Conservation (phyloP, 176 grass and related monocot species). For the Neostapfia colusana region DNA sequence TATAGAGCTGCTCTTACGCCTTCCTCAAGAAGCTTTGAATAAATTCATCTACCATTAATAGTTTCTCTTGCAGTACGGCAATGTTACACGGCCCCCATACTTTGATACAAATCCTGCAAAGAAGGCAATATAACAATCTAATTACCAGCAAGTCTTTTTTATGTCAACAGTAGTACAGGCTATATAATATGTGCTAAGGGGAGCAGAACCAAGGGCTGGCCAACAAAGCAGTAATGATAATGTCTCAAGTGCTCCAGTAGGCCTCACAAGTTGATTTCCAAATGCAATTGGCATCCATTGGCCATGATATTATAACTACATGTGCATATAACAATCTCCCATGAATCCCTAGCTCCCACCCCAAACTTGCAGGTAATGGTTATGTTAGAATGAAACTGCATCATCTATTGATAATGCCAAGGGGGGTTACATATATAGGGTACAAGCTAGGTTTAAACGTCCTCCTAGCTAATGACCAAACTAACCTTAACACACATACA, state of each 20-base stretch:
- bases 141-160: constrained; percentile 20
- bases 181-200: background rate
- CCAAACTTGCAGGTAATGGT: constrained; percentile 13
- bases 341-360: background rate
- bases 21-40: constrained; percentile 24
- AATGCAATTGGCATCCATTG: background rate
- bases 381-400: too few relatives aligned
- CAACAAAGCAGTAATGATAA: background rate
- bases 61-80: constrained; percentile 31
- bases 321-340: constrained; percentile 6
- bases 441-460: too few relatives aligned
- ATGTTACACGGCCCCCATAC: constrained; percentile 13
- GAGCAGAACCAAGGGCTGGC: constrained; percentile 1
- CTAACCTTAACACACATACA: too few relatives aligned
- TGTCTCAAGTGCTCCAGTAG: background rate
- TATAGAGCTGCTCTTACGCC: background rate
- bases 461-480: too few relatives aligned
- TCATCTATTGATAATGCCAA: too few relatives aligned
- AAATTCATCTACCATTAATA: constrained; percentile 3
- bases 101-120: constrained; percentile 33
- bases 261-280: background rate
- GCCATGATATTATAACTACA: constrained; percentile 7
- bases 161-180: constrained; percentile 1
- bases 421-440: too few relatives aligned
- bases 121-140: constrained; percentile 2